Evolutionary conservation across 129 eudicot genomes (phyloP).

Genomic region (Apium graveolens): DNA sequence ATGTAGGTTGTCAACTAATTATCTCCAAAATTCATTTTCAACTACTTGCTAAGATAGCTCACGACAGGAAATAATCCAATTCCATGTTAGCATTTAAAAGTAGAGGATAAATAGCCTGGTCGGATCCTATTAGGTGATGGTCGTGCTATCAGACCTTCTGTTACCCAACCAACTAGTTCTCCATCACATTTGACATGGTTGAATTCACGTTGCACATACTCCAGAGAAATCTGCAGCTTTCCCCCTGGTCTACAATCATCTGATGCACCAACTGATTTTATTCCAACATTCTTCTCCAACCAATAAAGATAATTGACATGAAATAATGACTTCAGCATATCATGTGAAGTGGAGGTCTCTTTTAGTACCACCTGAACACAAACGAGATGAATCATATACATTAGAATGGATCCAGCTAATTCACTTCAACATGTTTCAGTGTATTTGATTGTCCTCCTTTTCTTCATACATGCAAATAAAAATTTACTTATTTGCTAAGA

Average conservation of each 20-base stretch:
- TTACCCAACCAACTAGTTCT: slow-evolving; percentile 73
- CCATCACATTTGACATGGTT: slow-evolving; percentile 74
- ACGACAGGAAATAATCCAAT: neutral
- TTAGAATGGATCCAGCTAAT: neutral
- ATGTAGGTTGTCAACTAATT: neutral
- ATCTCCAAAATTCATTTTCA: neutral
- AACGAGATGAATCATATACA: neutral
- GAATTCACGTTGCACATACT: slow-evolving; percentile 73
- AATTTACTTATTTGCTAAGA: neutral
- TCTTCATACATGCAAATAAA: neutral
- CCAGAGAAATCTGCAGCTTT: slow-evolving; percentile 70
- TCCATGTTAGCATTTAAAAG: slow-evolving; percentile 4
- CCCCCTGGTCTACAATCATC: slow-evolving; percentile 83
- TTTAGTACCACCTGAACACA: slow-evolving; percentile 60
- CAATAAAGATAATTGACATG: slow-evolving; percentile 80
- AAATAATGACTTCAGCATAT: slow-evolving; percentile 87
- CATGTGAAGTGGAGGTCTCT: slow-evolving; percentile 70
- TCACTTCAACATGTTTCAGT: neutral
- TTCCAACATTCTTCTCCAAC: slow-evolving; percentile 81
- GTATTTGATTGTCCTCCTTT: neutral
- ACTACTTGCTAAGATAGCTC: neutral
- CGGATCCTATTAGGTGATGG: slow-evolving; percentile 72
- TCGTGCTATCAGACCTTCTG: slow-evolving; percentile 88
- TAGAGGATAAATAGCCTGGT: slow-evolving; percentile 28
- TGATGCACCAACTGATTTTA: slow-evolving; percentile 35